Evolutionary conservation across 352 stramenopile genomes (phyloP), one percentile per base, ranked within the genome.

Genomic region (Phytophthora crassamura): DNA sequence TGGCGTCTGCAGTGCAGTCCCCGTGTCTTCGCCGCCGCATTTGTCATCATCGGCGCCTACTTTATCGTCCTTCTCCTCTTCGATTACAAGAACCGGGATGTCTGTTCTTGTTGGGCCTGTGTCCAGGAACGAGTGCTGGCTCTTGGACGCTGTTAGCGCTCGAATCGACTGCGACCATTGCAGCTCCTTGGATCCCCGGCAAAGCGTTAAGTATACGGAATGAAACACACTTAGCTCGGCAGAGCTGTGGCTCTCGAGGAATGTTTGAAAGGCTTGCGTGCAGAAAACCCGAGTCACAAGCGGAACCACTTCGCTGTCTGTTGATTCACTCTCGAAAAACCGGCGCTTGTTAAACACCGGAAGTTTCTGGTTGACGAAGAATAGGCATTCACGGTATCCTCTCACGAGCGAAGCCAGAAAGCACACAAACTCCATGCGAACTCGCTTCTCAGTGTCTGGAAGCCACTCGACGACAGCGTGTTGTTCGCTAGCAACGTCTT

Each of bases 271-370:
- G 5, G 87, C 72, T 60, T 95, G 87, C 0, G 87, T 93, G 32
- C 69, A 79, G 7, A 95, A 88, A 2, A 95, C 14, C 22, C 78
- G 73, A 16, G 85, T 89, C 50, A 90, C 67, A 35, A 95, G 82
- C 18, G 87, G 84, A 15, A 77, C 74, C 5, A 88, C 77, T 32
- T 95, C 83, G 50, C 54, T 89, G 45, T 91, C 83, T 14, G 55
- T 66, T 0, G 74, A 71, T 53, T 82, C 76, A 16, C 67, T 91
- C 10, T 86, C 64, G 39, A 93, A 87, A 62, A 93, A 95, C 1
- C 87, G 74, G 3, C 85, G 83, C 58, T 95, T 93, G 75, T 95
- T 93, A 61, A 95, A 95, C n/a, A 95, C 87, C 4, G 87, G 85
- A 8, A 95, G 74, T 46, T 89, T 89, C 40, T 92, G 84, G 49